Evolutionary conservation across 78 protist species (phyloP), one percentile per base, ranked within the genome.

Genomic region (Polysphondylium violaceum): DNA sequence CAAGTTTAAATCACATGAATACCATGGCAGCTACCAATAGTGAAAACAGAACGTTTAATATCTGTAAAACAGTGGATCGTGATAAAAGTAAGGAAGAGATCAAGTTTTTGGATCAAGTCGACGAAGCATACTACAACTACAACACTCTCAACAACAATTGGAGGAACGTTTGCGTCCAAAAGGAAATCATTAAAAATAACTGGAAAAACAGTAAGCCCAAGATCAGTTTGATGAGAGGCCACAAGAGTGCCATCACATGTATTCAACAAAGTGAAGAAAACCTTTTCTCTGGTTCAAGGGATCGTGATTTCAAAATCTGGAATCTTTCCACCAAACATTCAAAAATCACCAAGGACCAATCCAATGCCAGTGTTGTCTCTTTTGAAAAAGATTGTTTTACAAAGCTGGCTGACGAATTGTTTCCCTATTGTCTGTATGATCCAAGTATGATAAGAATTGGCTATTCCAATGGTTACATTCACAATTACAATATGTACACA

Each of bases 311-410:
- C 8, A 53, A 51, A 7, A 40, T 59, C 17, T 81, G 89, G 89
- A 36, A 25, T 19, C 43, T 81, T 2, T 68, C 59, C 2, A 40
- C 77, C 0, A 81, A 68, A 51, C 43, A 31, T 17, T 81, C 72
- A 41, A 43, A 56, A 31, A 14, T 7, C 1, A 23, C 61, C 9
- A 68, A 36, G 2, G 17, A 25, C 9, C 35, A n/a, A 3, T 25
- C 43, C 21, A 71, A 31, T 38, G 51, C 61, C 9, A 51, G 69
- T 51, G 68, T 81, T 2, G 43, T 81, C 12, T 53, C 89, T 27
- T 81, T 81, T 47, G 89, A 81, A 68, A 81, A 56, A 3, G 89
- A 68, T 40, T 64, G 64, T 63, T 47, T 47, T 35, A 47, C 87
- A 25, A 77, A 47, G 33, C 12, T 61, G 6, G 21, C 41, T 14